Conservation (phyloP, 371 early-diverging fungal genomes). For the Coelomomyces lativittatus region DNA sequence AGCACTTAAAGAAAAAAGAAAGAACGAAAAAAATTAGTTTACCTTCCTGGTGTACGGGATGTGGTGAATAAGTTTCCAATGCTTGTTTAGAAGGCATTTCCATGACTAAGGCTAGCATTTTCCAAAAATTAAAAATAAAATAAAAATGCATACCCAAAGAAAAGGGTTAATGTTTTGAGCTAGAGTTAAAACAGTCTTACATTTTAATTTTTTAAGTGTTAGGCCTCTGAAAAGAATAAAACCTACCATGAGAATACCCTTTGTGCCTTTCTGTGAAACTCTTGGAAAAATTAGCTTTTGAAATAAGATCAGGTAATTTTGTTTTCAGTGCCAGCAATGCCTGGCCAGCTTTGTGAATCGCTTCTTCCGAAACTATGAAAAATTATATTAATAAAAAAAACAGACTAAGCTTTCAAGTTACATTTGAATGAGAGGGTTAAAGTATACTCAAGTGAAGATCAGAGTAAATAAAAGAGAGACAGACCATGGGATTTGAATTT, state of each 20-base stretch:
- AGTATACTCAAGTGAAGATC: too few species aligned
- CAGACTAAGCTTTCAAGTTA: background rate
- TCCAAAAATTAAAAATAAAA: too few species aligned
- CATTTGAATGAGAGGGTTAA: background rate
- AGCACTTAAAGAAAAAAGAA: too few species aligned
- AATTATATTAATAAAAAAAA: background rate
- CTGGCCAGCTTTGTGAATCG: background rate
- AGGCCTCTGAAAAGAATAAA: background rate
- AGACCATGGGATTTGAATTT: background rate
- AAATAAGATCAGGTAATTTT: background rate
- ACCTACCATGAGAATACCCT: background rate
- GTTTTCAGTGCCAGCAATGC: background rate
- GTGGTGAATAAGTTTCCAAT: background rate
- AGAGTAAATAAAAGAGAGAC: background rate
- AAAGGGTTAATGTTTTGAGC: too few species aligned
- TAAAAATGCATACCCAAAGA: too few species aligned
- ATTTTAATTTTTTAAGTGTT: too few species aligned
- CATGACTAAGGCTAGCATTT: background rate
- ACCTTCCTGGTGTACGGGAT: background rate
- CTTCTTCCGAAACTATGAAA: background rate
- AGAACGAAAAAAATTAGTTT: too few species aligned
- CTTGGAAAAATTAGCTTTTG: background rate
- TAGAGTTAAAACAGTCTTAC: too few species aligned
- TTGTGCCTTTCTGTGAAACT: slow-evolving; percentile 1
- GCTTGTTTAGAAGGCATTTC: background rate